These are phyloP conservation scores for Irpex sp. DNA, from an alignment of 1,284 basidiomycete species.

Conservation along the genomic window DNA sequence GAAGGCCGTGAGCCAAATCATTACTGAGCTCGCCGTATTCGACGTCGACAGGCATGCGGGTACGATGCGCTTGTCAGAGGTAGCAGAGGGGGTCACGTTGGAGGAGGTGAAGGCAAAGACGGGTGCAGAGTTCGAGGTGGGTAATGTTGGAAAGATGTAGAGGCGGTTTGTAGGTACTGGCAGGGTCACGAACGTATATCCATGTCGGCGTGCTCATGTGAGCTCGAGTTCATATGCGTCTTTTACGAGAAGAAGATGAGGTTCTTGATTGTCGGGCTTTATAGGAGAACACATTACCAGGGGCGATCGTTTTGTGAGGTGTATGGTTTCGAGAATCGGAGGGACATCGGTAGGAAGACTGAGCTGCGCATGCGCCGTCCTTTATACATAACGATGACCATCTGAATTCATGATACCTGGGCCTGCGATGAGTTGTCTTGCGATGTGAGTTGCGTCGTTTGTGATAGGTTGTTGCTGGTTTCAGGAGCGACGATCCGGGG, in stretches of 20 bases:
- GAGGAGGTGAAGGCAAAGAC: conserved; percentile 90
- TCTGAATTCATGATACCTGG: background rate
- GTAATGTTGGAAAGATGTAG: conserved; percentile 28
- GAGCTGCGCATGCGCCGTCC: background rate
- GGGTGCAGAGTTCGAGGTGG: conserved; percentile 72
- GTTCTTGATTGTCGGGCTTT: background rate
- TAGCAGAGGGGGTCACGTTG: conserved; percentile 80
- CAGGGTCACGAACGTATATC: background rate
- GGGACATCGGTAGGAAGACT: background rate
- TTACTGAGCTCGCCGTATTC: conserved; percentile 94
- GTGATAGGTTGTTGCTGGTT: background rate
- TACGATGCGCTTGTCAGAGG: conserved; percentile 74
- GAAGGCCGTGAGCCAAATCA: conserved; percentile 84
- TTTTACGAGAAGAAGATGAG: background rate
- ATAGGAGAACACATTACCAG: background rate
- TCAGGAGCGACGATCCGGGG: background rate
- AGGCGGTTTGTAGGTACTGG: background rate
- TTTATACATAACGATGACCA: no score
- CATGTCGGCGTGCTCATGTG: background rate
- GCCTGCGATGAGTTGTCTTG: background rate
- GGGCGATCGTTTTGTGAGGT: background rate
- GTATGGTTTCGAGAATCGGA: background rate
- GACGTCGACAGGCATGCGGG: conserved; percentile 79
- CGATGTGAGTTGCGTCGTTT: background rate
- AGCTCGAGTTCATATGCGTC: background rate